phyloP scores from a whole-genome alignment of 2,329 filamentous ascomycete genomes.

The Fusarium oxysporum region DNA sequence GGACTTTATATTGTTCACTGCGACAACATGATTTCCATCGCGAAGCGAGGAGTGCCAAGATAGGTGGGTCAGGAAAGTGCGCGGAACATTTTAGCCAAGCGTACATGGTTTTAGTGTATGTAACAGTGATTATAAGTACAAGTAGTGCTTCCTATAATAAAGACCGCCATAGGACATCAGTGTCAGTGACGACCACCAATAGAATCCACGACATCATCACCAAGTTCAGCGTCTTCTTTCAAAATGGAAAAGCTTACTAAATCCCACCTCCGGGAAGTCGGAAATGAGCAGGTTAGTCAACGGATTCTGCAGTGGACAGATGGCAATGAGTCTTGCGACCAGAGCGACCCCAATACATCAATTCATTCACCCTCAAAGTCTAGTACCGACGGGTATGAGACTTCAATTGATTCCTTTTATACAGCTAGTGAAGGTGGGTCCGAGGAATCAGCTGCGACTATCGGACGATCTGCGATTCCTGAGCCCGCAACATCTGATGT shows the following conservation, averaged over 20 bases:
- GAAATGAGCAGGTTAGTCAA: not conserved
- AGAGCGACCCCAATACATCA: not conserved
- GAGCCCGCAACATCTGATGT: not conserved
- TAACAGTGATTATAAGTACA: not conserved
- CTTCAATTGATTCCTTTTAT: not conserved
- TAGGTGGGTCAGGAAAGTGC: fast-evolving
- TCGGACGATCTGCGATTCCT: not conserved
- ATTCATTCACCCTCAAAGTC: not conserved
- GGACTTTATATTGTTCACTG: not conserved
- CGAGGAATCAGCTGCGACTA: not conserved
- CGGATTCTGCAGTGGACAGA: not conserved
- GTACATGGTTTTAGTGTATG: not conserved
- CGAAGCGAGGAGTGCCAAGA: fast-evolving
- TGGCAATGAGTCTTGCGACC: not conserved
- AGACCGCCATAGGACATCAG: not conserved
- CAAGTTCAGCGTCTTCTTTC: fast-evolving
- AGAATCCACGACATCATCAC: fast-evolving
- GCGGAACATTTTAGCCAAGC: not conserved
- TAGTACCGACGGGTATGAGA: not conserved
- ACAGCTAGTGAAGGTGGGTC: fast-evolving
- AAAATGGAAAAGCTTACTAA: not conserved
- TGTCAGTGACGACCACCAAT: not conserved
- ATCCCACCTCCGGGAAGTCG: not conserved
- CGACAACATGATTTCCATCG: not conserved
- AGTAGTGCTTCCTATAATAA: not conserved